Evolutionary conservation across 345 rosid species (phyloP).

Genomic region (Eucalyptus microcorys): DNA sequence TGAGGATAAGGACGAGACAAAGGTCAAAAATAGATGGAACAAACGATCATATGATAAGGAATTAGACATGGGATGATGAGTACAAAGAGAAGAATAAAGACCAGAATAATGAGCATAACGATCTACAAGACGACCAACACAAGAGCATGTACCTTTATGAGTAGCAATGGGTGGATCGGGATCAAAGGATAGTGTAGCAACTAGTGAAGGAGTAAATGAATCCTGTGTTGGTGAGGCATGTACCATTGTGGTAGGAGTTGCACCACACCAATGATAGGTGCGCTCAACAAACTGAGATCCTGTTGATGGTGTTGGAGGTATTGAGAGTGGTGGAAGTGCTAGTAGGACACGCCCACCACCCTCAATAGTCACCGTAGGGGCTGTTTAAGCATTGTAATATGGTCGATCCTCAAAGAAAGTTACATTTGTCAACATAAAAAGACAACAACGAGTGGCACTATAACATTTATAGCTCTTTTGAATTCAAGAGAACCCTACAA

Average conservation of each 20-base stretch:
- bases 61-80: not conserved
- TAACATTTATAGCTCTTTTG: not conserved
- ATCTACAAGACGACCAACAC: not conserved
- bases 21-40: not conserved
- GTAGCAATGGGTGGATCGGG: fast-evolving
- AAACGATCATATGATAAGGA: not conserved
- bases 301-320: fast-evolving
- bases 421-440: not conserved
- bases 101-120: not conserved
- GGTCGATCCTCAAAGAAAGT: not conserved
- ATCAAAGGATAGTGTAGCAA: not conserved
- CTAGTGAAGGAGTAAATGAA: not conserved
- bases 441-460: not conserved
- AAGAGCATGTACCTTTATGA: not conserved
- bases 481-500: not conserved
- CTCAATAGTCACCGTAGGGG: not conserved
- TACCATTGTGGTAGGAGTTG: fast-evolving
- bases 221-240: not conserved
- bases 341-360: not conserved
- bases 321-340: not conserved
- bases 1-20: not conserved
- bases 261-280: not conserved
- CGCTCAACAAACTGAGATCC: fast-evolving
- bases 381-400: not conserved
- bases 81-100: not conserved